These are phyloP conservation scores for Xylariaceae sp. DNA, from an alignment of 2,329 filamentous ascomycete genomes.

Conservation along the genomic window DNA sequence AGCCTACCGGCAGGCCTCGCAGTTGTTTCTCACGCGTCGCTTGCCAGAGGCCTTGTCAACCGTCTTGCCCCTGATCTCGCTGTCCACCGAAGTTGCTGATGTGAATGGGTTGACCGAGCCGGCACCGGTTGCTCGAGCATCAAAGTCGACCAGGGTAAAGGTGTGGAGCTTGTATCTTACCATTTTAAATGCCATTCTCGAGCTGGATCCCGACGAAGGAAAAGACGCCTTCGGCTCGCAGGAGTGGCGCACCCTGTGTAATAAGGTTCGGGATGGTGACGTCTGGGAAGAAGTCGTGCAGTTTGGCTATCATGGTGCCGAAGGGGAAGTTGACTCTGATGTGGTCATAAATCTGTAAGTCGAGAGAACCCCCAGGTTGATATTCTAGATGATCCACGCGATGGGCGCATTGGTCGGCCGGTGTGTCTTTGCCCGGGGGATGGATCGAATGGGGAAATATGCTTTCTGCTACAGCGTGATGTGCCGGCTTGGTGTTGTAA, in stretches of 20 bases:
- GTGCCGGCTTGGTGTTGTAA: not conserved
- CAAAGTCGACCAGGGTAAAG: constrained; percentile 83
- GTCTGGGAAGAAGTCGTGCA: constrained; percentile 94
- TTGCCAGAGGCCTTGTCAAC: constrained; percentile 87
- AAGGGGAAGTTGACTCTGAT: constrained; percentile 91
- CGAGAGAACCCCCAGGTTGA: not conserved
- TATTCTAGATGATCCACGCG: not conserved
- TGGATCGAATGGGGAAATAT: not conserved
- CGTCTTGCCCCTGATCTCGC: constrained; percentile 78
- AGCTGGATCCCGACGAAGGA: constrained; percentile 86
- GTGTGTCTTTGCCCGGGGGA: not conserved
- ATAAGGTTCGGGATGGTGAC: constrained; percentile 82
- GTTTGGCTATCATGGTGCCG: constrained; percentile 83
- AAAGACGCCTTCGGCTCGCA: constrained; percentile 84
- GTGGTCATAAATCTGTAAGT: constrained; percentile 86
- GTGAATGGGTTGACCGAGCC: constrained; percentile 52
- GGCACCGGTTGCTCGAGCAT: constrained; percentile 78
- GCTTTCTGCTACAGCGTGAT: not conserved
- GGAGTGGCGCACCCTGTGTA: constrained; percentile 80
- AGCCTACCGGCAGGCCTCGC: constrained; percentile 90
- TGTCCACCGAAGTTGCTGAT: constrained; percentile 50
- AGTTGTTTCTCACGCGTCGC: constrained; percentile 91
- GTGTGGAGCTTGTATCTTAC: constrained; percentile 98
- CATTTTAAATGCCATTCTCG: constrained; percentile 86
- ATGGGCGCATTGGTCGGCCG: not conserved